Evolutionary conservation across 1,139 yeast genomes (phyloP).

Genomic region (Debaryomyces fabryi): DNA sequence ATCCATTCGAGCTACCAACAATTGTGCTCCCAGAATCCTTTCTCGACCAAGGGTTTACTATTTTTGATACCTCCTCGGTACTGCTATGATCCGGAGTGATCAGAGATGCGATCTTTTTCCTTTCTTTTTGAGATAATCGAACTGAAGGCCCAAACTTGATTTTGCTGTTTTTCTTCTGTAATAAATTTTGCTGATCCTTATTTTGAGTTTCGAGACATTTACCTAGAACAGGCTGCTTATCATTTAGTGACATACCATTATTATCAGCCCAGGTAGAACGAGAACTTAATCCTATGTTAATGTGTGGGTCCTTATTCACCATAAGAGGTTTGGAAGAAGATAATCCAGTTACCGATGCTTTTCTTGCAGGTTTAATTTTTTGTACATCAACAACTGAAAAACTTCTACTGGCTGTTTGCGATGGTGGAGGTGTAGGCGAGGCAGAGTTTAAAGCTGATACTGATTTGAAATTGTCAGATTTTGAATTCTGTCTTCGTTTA

Average conservation of each 20-base stretch:
- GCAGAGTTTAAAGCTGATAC: background rate
- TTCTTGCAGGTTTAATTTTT: background rate
- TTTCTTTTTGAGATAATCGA: slow-evolving; percentile 54
- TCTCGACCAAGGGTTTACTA: slow-evolving; percentile 6
- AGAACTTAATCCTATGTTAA: slow-evolving; percentile 27
- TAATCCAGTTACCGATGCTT: slow-evolving; percentile 7
- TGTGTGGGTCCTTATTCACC: slow-evolving; percentile 5
- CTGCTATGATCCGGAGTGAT: background rate
- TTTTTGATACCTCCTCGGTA: background rate
- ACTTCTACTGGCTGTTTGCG: background rate
- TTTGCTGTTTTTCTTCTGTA: slow-evolving; percentile 16
- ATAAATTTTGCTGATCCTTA: background rate
- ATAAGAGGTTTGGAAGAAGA: slow-evolving; percentile 14
- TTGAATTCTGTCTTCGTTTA: slow-evolving; percentile 25
- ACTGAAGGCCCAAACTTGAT: slow-evolving; percentile 38
- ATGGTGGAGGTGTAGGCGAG: background rate
- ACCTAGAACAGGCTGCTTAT: slow-evolving; percentile 14
- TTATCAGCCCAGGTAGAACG: slow-evolving; percentile 37
- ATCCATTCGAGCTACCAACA: background rate
- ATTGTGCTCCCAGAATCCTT: slow-evolving; percentile 2
- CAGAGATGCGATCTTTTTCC: slow-evolving; percentile 35
- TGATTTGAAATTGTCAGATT: slow-evolving; percentile 3
- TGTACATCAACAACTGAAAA: background rate
- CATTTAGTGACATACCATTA: slow-evolving; percentile 11
- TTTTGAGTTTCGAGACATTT: background rate